Conservation (phyloP, 345 rosid species). For the Diplotaxis tenuifolia region DNA sequence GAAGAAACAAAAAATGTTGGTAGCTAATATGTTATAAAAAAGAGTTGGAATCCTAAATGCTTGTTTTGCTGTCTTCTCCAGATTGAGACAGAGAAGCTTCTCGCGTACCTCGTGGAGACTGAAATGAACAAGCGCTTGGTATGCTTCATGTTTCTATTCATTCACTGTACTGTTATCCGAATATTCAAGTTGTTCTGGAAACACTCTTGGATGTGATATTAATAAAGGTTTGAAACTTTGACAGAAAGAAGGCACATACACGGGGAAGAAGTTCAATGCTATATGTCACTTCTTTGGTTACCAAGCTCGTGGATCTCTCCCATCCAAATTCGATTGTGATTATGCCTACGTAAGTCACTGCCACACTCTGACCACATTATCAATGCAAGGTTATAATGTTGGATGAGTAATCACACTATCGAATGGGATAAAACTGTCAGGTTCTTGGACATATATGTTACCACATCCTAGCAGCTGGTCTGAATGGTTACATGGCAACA, state of each 20-base stretch:
- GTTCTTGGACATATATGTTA: constrained; percentile 93
- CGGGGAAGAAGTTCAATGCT: constrained; percentile 92
- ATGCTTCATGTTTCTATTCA: constrained; percentile 5
- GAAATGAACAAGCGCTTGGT: constrained; percentile 92
- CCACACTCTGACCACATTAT: not conserved
- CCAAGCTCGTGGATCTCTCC: constrained; percentile 98
- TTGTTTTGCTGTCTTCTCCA: constrained; percentile 35
- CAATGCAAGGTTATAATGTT: not conserved
- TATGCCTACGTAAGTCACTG: constrained; percentile 79
- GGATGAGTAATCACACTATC: constrained; percentile 6
- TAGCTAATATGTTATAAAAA: not conserved
- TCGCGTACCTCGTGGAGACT: constrained; percentile 93
- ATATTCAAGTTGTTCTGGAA: not conserved
- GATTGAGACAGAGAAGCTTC: constrained; percentile 98
- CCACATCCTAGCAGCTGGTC: constrained; percentile 90
- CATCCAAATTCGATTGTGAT: constrained; percentile 97
- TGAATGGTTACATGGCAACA: constrained; percentile 98
- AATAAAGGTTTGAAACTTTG: constrained; percentile 26
- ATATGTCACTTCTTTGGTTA: constrained; percentile 99
- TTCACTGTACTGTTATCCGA: not conserved
- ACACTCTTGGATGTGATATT: not conserved
- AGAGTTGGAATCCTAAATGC: constrained; percentile 23
- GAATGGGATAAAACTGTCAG: constrained; percentile 34
- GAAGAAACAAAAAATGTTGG: not conserved
- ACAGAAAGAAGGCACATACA: constrained; percentile 90